phyloP scores from a whole-genome alignment of 495 filamentous ascomycete genomes.

The Penicillium pancosmium region DNA sequence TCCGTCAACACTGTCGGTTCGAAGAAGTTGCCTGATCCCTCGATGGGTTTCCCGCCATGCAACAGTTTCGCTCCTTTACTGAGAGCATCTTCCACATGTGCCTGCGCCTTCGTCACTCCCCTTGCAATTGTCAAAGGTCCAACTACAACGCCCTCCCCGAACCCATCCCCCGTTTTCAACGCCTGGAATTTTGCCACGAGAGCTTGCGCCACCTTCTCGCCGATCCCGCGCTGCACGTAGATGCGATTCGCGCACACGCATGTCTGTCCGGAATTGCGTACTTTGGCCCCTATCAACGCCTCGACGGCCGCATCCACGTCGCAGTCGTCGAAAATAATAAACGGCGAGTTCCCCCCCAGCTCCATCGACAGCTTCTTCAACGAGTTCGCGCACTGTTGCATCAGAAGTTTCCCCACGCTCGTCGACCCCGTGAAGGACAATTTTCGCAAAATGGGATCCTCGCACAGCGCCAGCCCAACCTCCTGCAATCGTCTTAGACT shows the following conservation, averaged over 20 bases:
- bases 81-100: conserved; percentile 71
- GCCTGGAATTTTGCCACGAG: conserved; percentile 64
- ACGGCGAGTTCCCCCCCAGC: conserved; percentile 81
- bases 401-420: conserved; percentile 28
- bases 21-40: conserved; percentile 59
- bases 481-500: conserved; percentile 24
- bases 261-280: conserved; percentile 53
- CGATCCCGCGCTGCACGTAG: conserved; percentile 42
- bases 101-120: conserved; percentile 68
- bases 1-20: conserved; percentile 69
- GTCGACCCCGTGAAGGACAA: conserved; percentile 48
- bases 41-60: conserved; percentile 19
- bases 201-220: conserved; percentile 34
- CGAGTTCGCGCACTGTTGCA: conserved; percentile 55
- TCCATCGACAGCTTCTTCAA: conserved; percentile 83
- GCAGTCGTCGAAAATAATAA: conserved; percentile 86
- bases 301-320: conserved; percentile 75
- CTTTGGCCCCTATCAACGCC: conserved; percentile 62
- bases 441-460: conserved; percentile 44
- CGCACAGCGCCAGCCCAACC: conserved; percentile 24
- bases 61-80: conserved; percentile 39
- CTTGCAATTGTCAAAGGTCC: conserved; percentile 75
- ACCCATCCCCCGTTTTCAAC: conserved; percentile 71
- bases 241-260: conserved; percentile 72
- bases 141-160: conserved; percentile 63